Evolutionary conservation across 352 stramenopile genomes (phyloP).

Genomic region (Elongisporangium prolatum): DNA sequence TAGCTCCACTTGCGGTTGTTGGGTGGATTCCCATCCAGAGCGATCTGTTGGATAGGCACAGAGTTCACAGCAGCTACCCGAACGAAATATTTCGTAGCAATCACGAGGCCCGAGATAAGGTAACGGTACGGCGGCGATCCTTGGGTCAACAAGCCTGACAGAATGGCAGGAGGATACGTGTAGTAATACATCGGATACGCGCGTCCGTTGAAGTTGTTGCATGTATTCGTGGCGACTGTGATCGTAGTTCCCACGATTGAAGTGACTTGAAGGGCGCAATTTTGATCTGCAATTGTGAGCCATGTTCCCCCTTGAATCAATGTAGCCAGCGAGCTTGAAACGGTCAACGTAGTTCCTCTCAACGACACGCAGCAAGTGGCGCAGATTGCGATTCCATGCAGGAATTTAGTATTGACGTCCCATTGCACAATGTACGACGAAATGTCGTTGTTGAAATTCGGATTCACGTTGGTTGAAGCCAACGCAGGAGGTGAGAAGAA

Average conservation of each 20-base stretch:
- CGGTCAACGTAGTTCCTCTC: constrained; percentile 26
- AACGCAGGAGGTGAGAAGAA: constrained; percentile 82
- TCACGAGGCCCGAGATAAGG: constrained; percentile 63
- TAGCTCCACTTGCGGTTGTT: constrained; percentile 93
- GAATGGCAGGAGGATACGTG: constrained; percentile 34
- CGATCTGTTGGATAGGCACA: constrained; percentile 82
- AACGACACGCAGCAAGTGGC: constrained; percentile 35
- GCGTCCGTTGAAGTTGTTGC: constrained; percentile 38
- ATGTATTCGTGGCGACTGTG: constrained; percentile 22
- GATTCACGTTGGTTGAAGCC: constrained; percentile 40
- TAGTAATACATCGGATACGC: constrained; percentile 61
- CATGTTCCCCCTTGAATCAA: constrained; percentile 24
- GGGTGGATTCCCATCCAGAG: constrained; percentile 64
- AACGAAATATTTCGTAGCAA: constrained; percentile 86
- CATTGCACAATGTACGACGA: constrained; percentile 88
- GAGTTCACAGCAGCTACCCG: constrained; percentile 89
- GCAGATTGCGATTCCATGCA: constrained; percentile 53
- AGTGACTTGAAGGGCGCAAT: constrained; percentile 41
- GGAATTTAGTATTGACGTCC: constrained; percentile 68
- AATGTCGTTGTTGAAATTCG: constrained; percentile 83
- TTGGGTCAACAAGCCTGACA: constrained; percentile 55
- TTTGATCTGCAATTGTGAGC: constrained; percentile 49
- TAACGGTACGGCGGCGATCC: constrained; percentile 81
- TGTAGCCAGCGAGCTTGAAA: constrained; percentile 25
- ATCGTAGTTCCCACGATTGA: constrained; percentile 16